Evolutionary conservation across 148 eudicot genomes (phyloP).

Genomic region (Polygonum aviculare): DNA sequence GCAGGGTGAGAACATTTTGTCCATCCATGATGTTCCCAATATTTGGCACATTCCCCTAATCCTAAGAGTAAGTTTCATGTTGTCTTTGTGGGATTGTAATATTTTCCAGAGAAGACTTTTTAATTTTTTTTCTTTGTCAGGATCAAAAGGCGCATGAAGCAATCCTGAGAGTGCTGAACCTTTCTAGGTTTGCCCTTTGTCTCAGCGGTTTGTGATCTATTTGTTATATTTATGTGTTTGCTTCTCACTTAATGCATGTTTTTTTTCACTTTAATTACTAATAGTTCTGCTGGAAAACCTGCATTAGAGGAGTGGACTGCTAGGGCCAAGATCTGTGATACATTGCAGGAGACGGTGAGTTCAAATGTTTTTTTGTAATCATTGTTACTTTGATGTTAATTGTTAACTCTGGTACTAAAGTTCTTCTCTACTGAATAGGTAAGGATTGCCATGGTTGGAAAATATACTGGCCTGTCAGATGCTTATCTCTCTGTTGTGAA

Average conservation of each 20-base stretch:
- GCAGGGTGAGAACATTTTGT: slow-evolving; percentile 65
- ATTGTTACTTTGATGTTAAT: background rate
- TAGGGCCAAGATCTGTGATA: slow-evolving; percentile 62
- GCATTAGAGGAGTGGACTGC: slow-evolving; percentile 53
- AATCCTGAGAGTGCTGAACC: slow-evolving; percentile 73
- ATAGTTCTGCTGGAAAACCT: slow-evolving; percentile 55
- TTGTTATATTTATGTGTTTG: background rate
- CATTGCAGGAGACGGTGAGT: slow-evolving; percentile 59
- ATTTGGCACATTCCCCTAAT: slow-evolving; percentile 95
- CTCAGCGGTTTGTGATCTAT: background rate
- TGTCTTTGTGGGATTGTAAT: background rate
- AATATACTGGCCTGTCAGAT: slow-evolving; percentile 94
- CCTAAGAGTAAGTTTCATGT: slow-evolving; percentile 48
- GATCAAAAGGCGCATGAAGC: slow-evolving; percentile 94
- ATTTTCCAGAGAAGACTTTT: background rate
- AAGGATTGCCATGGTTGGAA: slow-evolving; percentile 97
- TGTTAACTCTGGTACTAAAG: background rate
- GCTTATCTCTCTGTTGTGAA: slow-evolving; percentile 88
- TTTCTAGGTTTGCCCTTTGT: slow-evolving; percentile 48
- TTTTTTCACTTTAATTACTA: background rate
- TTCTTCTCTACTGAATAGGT: slow-evolving; percentile 38
- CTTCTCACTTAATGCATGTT: background rate
- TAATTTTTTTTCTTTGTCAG: slow-evolving; percentile 20
- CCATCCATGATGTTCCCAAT: slow-evolving; percentile 91
- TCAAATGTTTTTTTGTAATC: slow-evolving; percentile 6